Evolutionary conservation across 441 rosid genomes (phyloP).

Genomic region (Metrosideros polymorpha): DNA sequence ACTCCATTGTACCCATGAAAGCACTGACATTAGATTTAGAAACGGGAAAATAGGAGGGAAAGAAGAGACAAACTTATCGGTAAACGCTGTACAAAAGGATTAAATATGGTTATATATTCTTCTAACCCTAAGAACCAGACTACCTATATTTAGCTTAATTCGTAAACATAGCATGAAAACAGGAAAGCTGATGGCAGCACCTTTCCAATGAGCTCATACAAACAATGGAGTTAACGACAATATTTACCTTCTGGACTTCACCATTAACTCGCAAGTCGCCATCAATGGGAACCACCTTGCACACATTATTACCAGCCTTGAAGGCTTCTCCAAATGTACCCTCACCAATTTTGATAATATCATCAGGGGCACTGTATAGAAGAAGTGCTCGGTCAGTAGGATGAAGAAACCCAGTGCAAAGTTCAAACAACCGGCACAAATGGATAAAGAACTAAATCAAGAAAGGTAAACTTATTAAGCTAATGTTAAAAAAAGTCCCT

Average conservation of each 20-base stretch:
- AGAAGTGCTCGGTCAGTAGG: neutral
- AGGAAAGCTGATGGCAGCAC: neutral
- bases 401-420: neutral
- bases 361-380: constrained; percentile 51
- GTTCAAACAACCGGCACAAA: neutral
- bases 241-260: constrained; percentile 80
- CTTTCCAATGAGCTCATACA: neutral
- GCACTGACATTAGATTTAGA: neutral
- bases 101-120: neutral
- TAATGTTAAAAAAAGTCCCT: neutral
- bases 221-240: neutral
- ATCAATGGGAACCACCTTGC: constrained; percentile 95
- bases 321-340: constrained; percentile 98
- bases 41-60: neutral
- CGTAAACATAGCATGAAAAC: neutral
- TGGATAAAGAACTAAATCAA: neutral
- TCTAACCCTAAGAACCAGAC: neutral
- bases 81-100: neutral
- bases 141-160: neutral
- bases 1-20: neutral
- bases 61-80: neutral
- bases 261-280: constrained; percentile 86
- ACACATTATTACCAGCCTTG: constrained; percentile 64
- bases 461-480: neutral
- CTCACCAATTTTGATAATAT: constrained; percentile 83